A percentile compares a stretch with the other conserved stretches of the same genome.
phyloP scores from a whole-genome alignment of 306 rosid species.

The Lagenaria siceraria region DNA sequence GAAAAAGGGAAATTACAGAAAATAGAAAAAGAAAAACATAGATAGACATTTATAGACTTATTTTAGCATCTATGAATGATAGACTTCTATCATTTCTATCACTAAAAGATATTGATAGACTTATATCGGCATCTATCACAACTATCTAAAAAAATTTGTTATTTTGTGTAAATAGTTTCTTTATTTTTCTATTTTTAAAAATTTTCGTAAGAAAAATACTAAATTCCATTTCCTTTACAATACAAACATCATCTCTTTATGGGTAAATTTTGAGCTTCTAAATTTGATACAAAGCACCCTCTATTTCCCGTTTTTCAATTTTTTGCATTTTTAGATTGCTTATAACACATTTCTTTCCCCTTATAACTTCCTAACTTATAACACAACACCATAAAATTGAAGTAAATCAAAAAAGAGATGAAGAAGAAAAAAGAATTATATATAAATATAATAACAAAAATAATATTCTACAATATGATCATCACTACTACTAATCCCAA shows the following conservation, averaged over 20 bases:
- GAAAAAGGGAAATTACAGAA: no score
- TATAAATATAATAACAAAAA: constrained; percentile 2
- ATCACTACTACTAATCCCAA: background rate
- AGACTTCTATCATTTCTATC: no score
- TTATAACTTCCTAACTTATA: background rate
- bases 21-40: no score
- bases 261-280: background rate
- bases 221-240: background rate
- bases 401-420: background rate
- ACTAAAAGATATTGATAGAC: no score
- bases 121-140: no score
- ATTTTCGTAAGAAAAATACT: background rate
- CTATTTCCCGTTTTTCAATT: background rate
- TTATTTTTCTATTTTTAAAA: no score
- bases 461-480: background rate
- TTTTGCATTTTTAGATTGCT: background rate
- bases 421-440: background rate
- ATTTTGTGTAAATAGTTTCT: no score
- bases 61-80: no score
- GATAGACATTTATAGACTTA: no score
- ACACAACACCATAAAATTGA: background rate
- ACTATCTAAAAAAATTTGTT: no score
- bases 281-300: background rate
- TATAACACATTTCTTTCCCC: background rate
- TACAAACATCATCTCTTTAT: background rate